Base-by-base conservation (phyloP, 164 flowering plant species). In the Sextonia rubra region DNA sequence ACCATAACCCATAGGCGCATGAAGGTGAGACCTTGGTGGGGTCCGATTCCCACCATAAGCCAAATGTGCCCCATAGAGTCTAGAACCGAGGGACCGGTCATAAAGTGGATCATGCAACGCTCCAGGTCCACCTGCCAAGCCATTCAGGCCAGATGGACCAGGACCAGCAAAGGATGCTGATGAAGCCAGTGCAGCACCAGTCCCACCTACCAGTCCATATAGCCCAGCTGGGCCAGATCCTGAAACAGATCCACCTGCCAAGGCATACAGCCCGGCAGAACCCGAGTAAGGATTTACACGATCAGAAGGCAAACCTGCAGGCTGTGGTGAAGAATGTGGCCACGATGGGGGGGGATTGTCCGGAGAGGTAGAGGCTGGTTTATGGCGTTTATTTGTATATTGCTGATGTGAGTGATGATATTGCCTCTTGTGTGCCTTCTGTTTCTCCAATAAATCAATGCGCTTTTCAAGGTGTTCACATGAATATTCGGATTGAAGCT, bases 401-500 rank as follows among this genome's bases (percentile, higher is more conserved):
- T 72, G 64, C 65, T 72, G 80, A 37, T 78, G 79, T 58, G 77
- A 77, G 69, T 69, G 65, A 65, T 62, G 77, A 67, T 81, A 71
- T 4, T 82, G 82, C 66, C 86, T 90, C 74, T 73, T 82, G 24
- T 80, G 79, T 17, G 83, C 77, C 76, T 83, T 84, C 71, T 71
- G 74, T 74, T 77, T 88, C 73, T 86, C 93, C 66, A 90, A 75
- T 73, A 70, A 73, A 73, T 77, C 82, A 61, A 90, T 71, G n/a
- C 80, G 88, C 70, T 79, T 84, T 67, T 79, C 71, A 68, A 90
- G 85, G 37, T 37, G 60, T 56, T 49, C 85, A 3, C 24, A 75
- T 2, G 90, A 83, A 69, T 79, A 86, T 64, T 83, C 80, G 29
- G 89, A 75, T 49, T 83, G 85, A 72, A 89, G 88, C 14, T 85